These are phyloP conservation scores for Nymphaea thermarum DNA, from an alignment of 164 flowering plant genomes.

Conservation along the genomic window DNA sequence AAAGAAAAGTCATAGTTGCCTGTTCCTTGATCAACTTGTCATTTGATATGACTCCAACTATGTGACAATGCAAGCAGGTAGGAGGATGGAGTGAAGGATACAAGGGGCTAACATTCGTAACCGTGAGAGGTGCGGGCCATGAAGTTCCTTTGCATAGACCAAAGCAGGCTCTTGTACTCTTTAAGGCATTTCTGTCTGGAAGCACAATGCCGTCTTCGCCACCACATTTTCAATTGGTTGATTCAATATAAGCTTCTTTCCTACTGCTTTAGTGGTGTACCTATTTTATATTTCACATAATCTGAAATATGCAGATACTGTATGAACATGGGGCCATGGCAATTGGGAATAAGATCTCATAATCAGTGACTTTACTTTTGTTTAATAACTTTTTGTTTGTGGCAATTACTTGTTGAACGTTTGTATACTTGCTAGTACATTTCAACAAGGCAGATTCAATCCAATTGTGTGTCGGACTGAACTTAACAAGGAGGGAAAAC, in stretches of 20 bases:
- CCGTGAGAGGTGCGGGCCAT: constrained; percentile 95
- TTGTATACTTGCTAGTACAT: too few relatives aligned
- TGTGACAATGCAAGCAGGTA: constrained; percentile 36
- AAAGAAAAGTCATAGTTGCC: too few relatives aligned
- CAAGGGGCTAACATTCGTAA: constrained; percentile 60
- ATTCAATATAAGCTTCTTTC: neutral
- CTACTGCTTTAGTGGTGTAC: neutral
- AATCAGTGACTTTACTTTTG: too few relatives aligned
- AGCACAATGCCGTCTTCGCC: constrained; percentile 37
- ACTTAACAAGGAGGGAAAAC: too few relatives aligned
- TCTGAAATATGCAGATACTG: too few relatives aligned
- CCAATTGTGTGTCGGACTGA: too few relatives aligned
- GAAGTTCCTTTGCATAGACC: constrained; percentile 78
- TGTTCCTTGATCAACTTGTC: neutral
- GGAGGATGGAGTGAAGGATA: constrained; percentile 92
- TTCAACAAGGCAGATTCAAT: too few relatives aligned
- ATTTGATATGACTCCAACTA: neutral
- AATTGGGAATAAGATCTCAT: too few relatives aligned
- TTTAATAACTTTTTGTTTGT: too few relatives aligned
- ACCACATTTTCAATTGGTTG: constrained; percentile 2
- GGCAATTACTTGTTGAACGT: too few relatives aligned
- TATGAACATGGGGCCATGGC: too few relatives aligned
- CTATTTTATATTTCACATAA: too few relatives aligned
- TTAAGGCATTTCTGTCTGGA: constrained; percentile 60
- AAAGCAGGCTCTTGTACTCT: constrained; percentile 50